Base-by-base conservation (phyloP, 2,329 filamentous ascomycete genomes). In the Scedosporium minutisporum region DNA sequence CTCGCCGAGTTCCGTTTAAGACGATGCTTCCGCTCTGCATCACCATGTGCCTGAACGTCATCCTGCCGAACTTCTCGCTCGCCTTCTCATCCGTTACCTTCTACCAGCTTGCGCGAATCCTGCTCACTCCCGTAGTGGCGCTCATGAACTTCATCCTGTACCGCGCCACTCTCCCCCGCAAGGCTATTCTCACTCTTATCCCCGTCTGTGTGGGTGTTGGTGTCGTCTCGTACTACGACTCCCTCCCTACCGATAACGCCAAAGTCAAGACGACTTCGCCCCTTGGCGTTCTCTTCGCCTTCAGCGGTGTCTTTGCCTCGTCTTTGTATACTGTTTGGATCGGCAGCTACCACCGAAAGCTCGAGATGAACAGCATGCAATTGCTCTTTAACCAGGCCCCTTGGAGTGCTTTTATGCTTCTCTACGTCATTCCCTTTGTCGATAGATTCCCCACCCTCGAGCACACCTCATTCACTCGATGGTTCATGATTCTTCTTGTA, bases 281-380 rank as follows among this genome's bases (percentile, higher is more conserved):
- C 0, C 70, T 87, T 42, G 86, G 87, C n/a, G 80, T 88, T 4
- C 68, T 86, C 42, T 88, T 88, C 69, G 85, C 87, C 25, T 82
- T 89, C 62, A 68, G 74, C 1, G 86, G 86, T 59, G 85, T 89
- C 10, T 78, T 87, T 61, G 85, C 85, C 16, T 87, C 84, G 38
- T 85, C 85, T 1, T 72, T 89, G 16, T 89, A 89, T 71, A 89
- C 86, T 0, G 82, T 89, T 64, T 88, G 85, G 84, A 87, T 89
- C 69, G 80, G 82, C 60, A 82, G 80, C 68, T 88, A 86, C 69
- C 84, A 88, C 71, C 80, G 83, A 65, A 87, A 83, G 72, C 78
- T 88, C 23, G 79, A 85, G 65, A 84, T 88, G 75, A 82, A 80
- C 66, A 88, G 85, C 72, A 86, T 87, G 81, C 87, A 89, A 74